Percentiles rank a stretch among this genome's conserved stretches.
phyloP scores from a whole-genome alignment of 139 green algal genomes.

The Chlorella vulgaris region DNA sequence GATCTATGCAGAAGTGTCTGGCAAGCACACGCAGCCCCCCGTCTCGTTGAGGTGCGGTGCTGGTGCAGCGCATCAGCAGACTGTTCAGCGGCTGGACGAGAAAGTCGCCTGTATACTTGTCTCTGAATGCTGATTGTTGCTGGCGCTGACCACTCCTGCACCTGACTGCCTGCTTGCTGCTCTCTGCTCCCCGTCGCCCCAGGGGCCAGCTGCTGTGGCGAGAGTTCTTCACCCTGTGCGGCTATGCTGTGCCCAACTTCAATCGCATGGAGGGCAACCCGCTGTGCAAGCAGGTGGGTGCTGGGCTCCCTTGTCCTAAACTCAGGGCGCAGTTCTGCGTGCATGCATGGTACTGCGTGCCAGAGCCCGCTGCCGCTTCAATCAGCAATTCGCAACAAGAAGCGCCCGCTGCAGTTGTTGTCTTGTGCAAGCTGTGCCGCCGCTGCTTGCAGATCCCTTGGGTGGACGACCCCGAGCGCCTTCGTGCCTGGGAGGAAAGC shows the following conservation, averaged over 20 bases:
- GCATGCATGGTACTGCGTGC: no score
- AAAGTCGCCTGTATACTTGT: no score
- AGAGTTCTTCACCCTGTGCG: constrained; percentile 66
- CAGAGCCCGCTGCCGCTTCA: background rate
- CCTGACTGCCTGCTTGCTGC: background rate
- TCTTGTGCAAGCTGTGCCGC: background rate
- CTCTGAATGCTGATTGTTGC: no score
- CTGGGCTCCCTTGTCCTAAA: no score
- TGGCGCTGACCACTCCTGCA: no score
- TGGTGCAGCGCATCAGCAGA: no score
- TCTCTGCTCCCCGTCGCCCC: background rate
- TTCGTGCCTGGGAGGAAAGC: constrained; percentile 75
- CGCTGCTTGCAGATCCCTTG: constrained; percentile 55
- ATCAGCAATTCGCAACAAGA: background rate
- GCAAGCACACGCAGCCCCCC: constrained; percentile 79
- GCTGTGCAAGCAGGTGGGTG: constrained; percentile 81
- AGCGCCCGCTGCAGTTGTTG: background rate
- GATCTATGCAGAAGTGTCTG: constrained; percentile 45
- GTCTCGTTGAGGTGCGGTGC: constrained; percentile 63
- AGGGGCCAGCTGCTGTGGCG: constrained; percentile 86
- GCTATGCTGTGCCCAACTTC: constrained; percentile 78
- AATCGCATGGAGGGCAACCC: constrained; percentile 88
- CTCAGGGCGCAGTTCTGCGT: background rate
- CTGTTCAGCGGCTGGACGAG: no score
- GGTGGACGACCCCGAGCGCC: constrained; percentile 67